Evolutionary conservation across 768 basidiomycete genomes (phyloP), one percentile per base, ranked within the genome.

Genomic region (Pleurotus eryngii): DNA sequence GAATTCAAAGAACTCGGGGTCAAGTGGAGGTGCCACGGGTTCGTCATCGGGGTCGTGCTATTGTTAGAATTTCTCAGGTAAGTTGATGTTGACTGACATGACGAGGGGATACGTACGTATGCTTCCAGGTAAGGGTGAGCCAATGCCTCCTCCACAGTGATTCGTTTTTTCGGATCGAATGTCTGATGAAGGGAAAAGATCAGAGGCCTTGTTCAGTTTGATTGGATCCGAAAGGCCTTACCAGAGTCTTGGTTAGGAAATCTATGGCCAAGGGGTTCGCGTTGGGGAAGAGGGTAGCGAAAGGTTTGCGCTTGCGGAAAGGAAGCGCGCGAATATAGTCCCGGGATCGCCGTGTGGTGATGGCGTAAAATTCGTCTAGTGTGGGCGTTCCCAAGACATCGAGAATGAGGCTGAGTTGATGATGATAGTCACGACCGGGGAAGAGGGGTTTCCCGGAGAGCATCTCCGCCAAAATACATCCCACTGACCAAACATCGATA

Each of bases 381-480:
- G 94, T 92, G 2, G 97, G 97, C 30, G 97, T 98, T 20, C 97
- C 97, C 46, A 99, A 86, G 27, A 98, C 92, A 64, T 98, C 95
- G 65, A 98, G 83, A 68, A 98, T 99, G 57, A 98, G 84, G 1
- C 90, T 89, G 42, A 99, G 81, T 62, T 98, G 97, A 66, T 99
- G 93, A 72, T 98, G 95, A 71, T 95, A 54, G 76, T 90, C 96
- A 39, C 94, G 85, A 15, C 97, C 97, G 0, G 95, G 95, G 81
- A 99, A 99, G 30, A 99, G 80, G 0, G 96, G 95, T 66, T 95
- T 95, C 26, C 94, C 92, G 15, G 86, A 90, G n/a, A 98, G 78
- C 95, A 98, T 98, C 78, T 98, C 96, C 0, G 95, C 94, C 22
- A 94, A 79, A 65, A 92, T 90, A 64, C 90, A 92, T 20, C 90